These are phyloP conservation scores for Aspergillus indologenus DNA, from an alignment of 495 filamentous ascomycete genomes.

Conservation along the genomic window DNA sequence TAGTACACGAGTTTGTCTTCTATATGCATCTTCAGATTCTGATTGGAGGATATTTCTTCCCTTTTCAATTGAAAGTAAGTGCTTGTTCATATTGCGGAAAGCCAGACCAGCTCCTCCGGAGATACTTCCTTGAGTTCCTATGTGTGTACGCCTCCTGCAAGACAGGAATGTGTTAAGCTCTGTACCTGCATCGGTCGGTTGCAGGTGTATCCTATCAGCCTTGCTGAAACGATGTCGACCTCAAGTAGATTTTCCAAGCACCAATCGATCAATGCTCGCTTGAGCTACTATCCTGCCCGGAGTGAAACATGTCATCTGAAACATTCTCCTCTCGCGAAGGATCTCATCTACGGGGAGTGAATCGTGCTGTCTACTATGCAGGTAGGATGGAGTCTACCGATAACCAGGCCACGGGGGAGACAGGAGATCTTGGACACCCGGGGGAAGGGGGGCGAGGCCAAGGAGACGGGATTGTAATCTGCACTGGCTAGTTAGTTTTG, in stretches of 20 bases:
- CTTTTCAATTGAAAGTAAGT: no score
- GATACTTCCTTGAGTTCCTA: no score
- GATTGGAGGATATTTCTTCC: no score
- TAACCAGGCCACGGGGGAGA: not conserved
- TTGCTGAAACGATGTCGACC: not conserved
- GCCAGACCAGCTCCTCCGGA: not conserved
- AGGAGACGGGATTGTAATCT: not conserved
- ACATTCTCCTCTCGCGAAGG: not conserved
- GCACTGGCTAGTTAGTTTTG: not conserved
- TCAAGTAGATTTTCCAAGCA: not conserved
- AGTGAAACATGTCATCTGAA: not conserved
- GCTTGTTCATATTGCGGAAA: no score
- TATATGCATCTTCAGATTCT: no score
- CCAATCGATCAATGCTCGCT: not conserved
- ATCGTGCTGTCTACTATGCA: not conserved
- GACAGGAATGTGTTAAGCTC: not conserved
- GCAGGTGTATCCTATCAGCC: not conserved
- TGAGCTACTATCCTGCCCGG: not conserved
- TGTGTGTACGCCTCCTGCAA: not conserved
- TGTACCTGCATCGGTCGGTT: not conserved
- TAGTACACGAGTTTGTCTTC: no score
- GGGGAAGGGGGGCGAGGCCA: not conserved
- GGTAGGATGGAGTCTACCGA: not conserved
- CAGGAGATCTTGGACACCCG: not conserved
- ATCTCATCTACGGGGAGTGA: not conserved